Base-by-base conservation (phyloP, 352 stramenopile species). In the Phytophthora syringae region DNA sequence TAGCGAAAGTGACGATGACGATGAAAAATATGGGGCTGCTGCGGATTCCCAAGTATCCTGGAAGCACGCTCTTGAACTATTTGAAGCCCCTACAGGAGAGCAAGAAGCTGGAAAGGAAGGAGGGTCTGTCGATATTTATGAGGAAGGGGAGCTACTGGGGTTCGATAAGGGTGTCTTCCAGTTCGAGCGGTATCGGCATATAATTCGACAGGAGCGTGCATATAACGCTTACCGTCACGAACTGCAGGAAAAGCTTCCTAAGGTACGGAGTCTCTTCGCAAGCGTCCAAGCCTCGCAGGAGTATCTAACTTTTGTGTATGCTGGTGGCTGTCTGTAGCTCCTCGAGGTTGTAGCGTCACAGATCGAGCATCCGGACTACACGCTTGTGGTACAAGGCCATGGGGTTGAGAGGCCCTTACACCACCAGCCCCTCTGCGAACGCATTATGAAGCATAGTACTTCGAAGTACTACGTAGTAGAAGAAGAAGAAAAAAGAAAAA, bases 1-100 rank as follows among this genome's bases (percentile, higher is more conserved):
- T 54, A 94, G 85, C 48, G 85, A 94, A 36, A 94, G 83, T 60
- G 85, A 93, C 32, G 76, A 87, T 1, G 81, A 88, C 3, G 55
- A 25, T 53, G 76, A 79, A 0, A 76, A 80, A n/a, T n/a, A n/a
- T 22, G 60, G 37, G 1, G 28, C 36, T 32, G 28, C n/a, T 37
- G 45, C 15, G 50, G 50, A 24, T 30, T n/a, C n/a, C n/a, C n/a
- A n/a, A n/a, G 44, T 64, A 16, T 69, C 67, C 0, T 75, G 67
- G 67, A 57, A 65, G 10, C 39, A 39, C 18, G 67, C 67, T 5
- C 24, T 54, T 27, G 36, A 53, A n/a, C 20, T 75, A 16, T 75
- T 75, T 30, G 64, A 70, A n/a, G 28, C 55, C 30, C 22, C 15
- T 36, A 16, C 64, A 69, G 1, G 69, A 47, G 57, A 84, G 60